These are phyloP conservation scores for Rhodosporidiobolus odoratus DNA, from an alignment of 768 basidiomycete species.

Conservation along the genomic window DNA sequence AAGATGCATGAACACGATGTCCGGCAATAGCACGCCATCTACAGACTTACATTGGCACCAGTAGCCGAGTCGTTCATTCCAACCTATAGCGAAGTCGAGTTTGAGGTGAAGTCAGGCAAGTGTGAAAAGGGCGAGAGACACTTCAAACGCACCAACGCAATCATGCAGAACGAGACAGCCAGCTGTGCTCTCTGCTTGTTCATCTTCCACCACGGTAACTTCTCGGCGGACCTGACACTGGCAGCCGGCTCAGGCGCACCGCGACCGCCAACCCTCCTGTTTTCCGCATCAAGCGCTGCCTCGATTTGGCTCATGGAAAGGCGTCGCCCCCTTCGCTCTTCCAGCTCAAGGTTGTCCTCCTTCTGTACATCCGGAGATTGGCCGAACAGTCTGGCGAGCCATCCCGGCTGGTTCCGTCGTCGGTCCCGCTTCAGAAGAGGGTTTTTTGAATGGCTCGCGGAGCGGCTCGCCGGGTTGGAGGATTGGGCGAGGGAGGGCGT, in stretches of 20 bases:
- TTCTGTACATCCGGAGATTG: not conserved
- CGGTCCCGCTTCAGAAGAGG: not conserved
- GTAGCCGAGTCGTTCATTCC: constrained; percentile 36
- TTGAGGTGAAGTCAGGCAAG: not conserved
- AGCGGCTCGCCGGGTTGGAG: not conserved
- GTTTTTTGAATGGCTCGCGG: not conserved
- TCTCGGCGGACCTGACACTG: not conserved
- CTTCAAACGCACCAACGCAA: not conserved
- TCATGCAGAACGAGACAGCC: constrained; percentile 23
- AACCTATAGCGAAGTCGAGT: not conserved
- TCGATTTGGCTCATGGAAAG: not conserved
- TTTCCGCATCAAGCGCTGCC: not conserved
- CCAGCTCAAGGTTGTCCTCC: constrained; percentile 2
- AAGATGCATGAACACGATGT: not conserved
- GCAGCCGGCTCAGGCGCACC: not conserved
- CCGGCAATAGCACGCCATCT: no score
- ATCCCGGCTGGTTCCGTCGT: not conserved
- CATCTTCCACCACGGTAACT: not conserved
- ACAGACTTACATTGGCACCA: constrained; percentile 27
- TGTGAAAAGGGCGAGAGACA: not conserved
- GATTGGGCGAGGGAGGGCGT: not conserved
- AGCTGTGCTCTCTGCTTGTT: constrained; percentile 15
- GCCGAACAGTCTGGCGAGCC: not conserved
- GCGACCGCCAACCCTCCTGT: not conserved
- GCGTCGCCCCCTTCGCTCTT: constrained; percentile 11